Conservation (phyloP, 257 asterid species). For the Plantago elongata region DNA sequence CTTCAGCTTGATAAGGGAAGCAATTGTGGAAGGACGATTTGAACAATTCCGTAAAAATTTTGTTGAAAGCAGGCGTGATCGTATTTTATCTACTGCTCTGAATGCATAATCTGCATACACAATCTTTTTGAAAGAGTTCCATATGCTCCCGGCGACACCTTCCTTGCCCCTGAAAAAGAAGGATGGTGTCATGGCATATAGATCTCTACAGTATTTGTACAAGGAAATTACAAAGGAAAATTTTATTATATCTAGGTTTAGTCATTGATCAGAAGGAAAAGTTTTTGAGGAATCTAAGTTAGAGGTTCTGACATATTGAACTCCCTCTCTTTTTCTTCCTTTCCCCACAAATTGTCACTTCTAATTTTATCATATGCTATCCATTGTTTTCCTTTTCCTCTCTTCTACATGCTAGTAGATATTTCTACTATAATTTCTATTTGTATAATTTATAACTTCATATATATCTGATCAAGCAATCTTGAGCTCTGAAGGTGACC, state of each 20-base stretch:
- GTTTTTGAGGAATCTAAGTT: background rate
- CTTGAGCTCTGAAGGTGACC: too few species aligned
- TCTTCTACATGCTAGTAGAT: too few species aligned
- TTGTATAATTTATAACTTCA: too few species aligned
- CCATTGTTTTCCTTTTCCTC: too few species aligned
- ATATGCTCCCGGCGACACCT: background rate
- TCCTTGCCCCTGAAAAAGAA: background rate
- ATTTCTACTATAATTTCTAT: too few species aligned
- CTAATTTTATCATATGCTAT: too few species aligned
- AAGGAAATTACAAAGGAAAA: background rate
- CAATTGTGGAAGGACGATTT: constrained; percentile 60
- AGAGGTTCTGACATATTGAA: too few species aligned
- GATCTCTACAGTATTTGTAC: too few species aligned
- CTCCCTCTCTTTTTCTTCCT: too few species aligned
- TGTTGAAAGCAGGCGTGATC: constrained; percentile 50
- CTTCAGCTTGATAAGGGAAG: constrained; percentile 68
- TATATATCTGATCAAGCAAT: too few species aligned
- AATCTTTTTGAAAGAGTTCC: background rate
- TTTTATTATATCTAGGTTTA: background rate
- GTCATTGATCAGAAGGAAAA: background rate
- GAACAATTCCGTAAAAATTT: constrained; percentile 52
- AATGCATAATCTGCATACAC: constrained; percentile 15
- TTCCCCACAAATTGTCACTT: too few species aligned
- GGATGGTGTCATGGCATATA: too few species aligned
- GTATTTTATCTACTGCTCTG: constrained; percentile 35